These are phyloP conservation scores for Brassica incana DNA, from an alignment of 345 rosid genomes.

Conservation along the genomic window DNA sequence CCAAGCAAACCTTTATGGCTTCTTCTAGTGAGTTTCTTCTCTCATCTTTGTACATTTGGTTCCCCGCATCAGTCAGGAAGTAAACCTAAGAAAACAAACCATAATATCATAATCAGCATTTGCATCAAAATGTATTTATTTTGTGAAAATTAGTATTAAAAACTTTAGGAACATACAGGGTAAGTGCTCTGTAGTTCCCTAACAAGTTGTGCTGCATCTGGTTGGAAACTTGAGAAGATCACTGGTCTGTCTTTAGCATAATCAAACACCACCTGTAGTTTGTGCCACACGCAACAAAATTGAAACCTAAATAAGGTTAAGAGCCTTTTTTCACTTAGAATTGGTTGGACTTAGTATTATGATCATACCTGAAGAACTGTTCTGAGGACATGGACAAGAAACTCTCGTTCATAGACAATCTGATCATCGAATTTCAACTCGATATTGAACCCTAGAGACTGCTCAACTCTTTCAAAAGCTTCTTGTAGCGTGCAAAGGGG, in stretches of 20 bases:
- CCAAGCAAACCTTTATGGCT: conserved; percentile 70
- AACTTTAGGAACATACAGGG: conserved; percentile 55
- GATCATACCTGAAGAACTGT: conserved; percentile 54
- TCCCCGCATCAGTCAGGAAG: conserved; percentile 80
- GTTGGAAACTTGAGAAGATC: conserved; percentile 88
- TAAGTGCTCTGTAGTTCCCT: conserved; percentile 67
- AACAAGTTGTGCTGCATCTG: conserved; percentile 81
- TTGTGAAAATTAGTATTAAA: neutral
- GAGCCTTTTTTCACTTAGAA: neutral
- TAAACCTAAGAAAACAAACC: conserved; percentile 51
- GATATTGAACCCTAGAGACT: conserved; percentile 77
- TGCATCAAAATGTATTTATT: neutral
- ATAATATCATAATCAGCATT: neutral
- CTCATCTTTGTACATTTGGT: conserved; percentile 50
- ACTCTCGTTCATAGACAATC: conserved; percentile 57
- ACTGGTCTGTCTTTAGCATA: conserved; percentile 64
- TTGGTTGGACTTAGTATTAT: neutral
- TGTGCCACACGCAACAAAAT: neutral
- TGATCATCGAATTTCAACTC: conserved; percentile 88
- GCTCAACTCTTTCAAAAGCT: conserved; percentile 72
- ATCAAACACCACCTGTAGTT: conserved; percentile 58
- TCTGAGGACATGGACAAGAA: conserved; percentile 58
- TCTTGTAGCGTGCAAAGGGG: conserved; percentile 75
- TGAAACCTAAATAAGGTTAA: neutral
- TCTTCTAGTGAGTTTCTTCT: conserved; percentile 92